These are phyloP conservation scores for Fusarium sp. DNA, from an alignment of 2,329 filamentous ascomycete species.

Conservation along the genomic window DNA sequence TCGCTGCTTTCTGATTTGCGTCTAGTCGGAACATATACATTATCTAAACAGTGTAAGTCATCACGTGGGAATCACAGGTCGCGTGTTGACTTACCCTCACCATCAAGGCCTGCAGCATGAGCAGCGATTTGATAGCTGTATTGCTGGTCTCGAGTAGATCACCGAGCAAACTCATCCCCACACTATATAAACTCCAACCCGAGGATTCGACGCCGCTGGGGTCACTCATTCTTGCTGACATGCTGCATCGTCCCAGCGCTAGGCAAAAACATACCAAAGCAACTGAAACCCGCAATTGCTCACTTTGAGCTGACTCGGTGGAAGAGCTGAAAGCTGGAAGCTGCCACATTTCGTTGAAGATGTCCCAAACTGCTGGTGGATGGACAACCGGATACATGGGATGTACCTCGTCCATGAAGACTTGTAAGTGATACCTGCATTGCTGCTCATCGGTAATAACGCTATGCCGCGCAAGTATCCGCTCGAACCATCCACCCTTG, in stretches of 20 bases:
- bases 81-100: conserved; percentile 16
- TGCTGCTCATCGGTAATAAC: conserved; percentile 29
- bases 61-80: rapidly evolving
- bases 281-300: conserved; percentile 30
- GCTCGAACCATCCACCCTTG: conserved; percentile 28
- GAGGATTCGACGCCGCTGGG: conserved; percentile 34
- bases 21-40: conserved; percentile 39
- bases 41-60: conserved; percentile 15
- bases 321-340: conserved; percentile 21
- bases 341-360: conserved; percentile 38
- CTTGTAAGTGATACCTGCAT: conserved; percentile 28
- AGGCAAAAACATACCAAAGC: conserved; percentile 38
- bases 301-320: conserved; percentile 12
- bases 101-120: conserved; percentile 33
- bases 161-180: conserved; percentile 26
- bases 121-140: conserved; percentile 31
- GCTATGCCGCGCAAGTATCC: conserved; percentile 21
- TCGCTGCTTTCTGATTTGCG: conserved; percentile 34
- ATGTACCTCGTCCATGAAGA: conserved; percentile 36
- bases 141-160: conserved; percentile 36
- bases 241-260: conserved; percentile 36
- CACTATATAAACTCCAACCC: conserved; percentile 36
- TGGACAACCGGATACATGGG: conserved; percentile 33
- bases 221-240: conserved; percentile 33
- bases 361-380: conserved; percentile 31